Evolutionary conservation across 108 stramenopile species (phyloP).

Genomic region (Parietichytrium sp.): DNA sequence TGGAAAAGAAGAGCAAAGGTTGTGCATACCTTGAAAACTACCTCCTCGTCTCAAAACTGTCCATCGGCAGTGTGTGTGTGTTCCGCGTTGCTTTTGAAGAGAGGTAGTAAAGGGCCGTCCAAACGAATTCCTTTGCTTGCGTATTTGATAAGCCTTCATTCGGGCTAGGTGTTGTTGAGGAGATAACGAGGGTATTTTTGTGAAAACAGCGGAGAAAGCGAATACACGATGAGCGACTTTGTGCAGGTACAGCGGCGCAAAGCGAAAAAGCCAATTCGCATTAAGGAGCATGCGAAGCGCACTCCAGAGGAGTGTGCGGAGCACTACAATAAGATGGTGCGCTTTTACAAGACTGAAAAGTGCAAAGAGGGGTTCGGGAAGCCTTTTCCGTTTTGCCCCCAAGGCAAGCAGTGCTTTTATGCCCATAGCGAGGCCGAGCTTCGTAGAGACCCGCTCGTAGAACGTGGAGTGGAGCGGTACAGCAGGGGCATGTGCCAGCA

Average conservation of each 20-base stretch:
- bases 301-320: neutral
- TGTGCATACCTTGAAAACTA: too few relatives aligned
- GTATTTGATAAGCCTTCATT: too few relatives aligned
- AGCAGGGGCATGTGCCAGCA: constrained; percentile 8
- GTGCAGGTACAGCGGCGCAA: constrained; percentile 28
- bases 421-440: constrained; percentile 32
- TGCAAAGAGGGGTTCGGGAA: constrained; percentile 27
- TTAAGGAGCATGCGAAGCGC: neutral
- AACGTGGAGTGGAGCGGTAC: neutral
- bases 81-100: too few relatives aligned
- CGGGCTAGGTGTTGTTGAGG: too few relatives aligned
- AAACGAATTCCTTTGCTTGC: too few relatives aligned
- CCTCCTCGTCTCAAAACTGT: too few relatives aligned
- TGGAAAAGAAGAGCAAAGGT: too few relatives aligned
- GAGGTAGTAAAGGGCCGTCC: too few relatives aligned
- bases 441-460: neutral
- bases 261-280: neutral
- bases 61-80: too few relatives aligned
- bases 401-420: constrained; percentile 18
- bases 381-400: too few relatives aligned
- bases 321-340: neutral
- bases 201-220: too few relatives aligned
- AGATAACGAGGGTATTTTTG: too few relatives aligned
- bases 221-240: constrained; percentile 30
- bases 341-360: constrained; percentile 9